Evolutionary conservation across 257 asterid genomes (phyloP).

Genomic region (Solanum bulbocastanum): DNA sequence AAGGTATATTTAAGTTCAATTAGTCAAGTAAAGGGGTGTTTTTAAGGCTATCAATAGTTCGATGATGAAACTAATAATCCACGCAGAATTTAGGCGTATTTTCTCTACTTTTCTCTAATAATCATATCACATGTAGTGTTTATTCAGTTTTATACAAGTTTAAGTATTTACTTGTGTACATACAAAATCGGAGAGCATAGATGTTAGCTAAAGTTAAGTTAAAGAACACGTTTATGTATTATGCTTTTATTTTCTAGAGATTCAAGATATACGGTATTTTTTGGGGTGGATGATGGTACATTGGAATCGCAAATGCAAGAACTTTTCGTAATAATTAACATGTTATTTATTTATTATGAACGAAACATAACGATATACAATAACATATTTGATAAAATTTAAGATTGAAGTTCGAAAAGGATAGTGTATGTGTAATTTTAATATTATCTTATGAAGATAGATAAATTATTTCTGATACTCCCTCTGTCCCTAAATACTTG

Average conservation of each 20-base stretch:
- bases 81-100: fast-evolving
- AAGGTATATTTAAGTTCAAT: too few relatives aligned
- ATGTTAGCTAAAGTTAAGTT: too few relatives aligned
- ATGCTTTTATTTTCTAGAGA: too few relatives aligned
- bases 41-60: neutral
- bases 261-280: neutral
- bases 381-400: neutral
- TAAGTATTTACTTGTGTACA: too few relatives aligned
- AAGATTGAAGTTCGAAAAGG: neutral
- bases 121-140: too few relatives aligned
- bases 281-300: neutral
- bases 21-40: neutral
- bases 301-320: neutral
- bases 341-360: neutral
- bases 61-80: too few relatives aligned
- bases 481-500: too few relatives aligned
- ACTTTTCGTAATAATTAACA: neutral
- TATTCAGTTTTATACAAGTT: too few relatives aligned
- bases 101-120: neutral
- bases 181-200: neutral
- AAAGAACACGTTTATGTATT: too few relatives aligned
- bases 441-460: too few relatives aligned
- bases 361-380: neutral
- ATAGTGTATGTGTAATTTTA: too few relatives aligned
- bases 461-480: too few relatives aligned